Evolutionary conservation across 177 flowering plant genomes (phyloP).

Genomic region (Vitis hybrid): DNA sequence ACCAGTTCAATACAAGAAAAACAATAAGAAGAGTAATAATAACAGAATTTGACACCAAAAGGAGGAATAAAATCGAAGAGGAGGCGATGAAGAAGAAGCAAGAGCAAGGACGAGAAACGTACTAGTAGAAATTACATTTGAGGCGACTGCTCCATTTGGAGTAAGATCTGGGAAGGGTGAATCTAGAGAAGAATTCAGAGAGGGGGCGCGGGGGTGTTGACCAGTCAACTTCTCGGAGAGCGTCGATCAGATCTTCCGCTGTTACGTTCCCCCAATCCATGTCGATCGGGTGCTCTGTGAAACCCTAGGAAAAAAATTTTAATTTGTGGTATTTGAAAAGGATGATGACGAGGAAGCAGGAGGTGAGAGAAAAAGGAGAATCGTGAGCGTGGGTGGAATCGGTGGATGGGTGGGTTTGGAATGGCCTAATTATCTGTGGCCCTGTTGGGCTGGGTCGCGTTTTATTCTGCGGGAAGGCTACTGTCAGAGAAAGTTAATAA

Average conservation of each 20-base stretch:
- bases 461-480: too few relatives aligned
- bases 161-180: constrained; percentile 76
- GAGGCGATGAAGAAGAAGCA: background rate
- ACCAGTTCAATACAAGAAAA: background rate
- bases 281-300: background rate
- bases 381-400: background rate
- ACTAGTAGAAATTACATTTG: constrained; percentile 97
- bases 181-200: constrained; percentile 84
- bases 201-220: constrained; percentile 90
- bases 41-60: background rate
- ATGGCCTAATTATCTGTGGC: too few relatives aligned
- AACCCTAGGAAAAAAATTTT: constrained; percentile 1
- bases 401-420: too few relatives aligned
- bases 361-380: too few relatives aligned
- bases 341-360: background rate
- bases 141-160: constrained; percentile 92
- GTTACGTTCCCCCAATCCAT: constrained; percentile 97
- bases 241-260: constrained; percentile 86
- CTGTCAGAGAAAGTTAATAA: too few relatives aligned
- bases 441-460: too few relatives aligned
- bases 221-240: constrained; percentile 93
- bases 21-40: background rate
- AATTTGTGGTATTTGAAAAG: too few relatives aligned
- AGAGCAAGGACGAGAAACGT: constrained; percentile 3
- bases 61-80: background rate